A percentile compares a stretch with the other conserved stretches of the same genome.
Evolutionary conservation across 148 eudicot species (phyloP).

Genomic region (Vaccinium macrocarpon): DNA sequence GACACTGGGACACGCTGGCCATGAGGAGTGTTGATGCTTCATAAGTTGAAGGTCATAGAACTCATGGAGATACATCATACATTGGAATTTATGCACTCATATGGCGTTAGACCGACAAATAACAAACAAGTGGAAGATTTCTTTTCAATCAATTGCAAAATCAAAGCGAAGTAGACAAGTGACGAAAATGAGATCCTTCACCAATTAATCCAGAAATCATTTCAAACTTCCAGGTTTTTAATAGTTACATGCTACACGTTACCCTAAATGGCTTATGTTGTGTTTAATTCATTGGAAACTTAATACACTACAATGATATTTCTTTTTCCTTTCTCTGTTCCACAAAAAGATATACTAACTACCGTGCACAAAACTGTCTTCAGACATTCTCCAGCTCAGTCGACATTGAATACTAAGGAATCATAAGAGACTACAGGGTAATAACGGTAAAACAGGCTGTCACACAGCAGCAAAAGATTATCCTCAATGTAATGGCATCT

Average conservation of each 20-base stretch:
- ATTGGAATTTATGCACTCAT: not conserved
- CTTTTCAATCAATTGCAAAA: too few relatives aligned
- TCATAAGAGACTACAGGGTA: not conserved
- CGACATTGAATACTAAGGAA: not conserved
- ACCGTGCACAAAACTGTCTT: not conserved
- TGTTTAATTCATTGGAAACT: not conserved
- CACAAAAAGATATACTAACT: too few relatives aligned
- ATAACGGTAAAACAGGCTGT: not conserved
- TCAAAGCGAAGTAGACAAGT: too few relatives aligned
- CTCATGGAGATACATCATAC: not conserved
- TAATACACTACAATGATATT: not conserved
- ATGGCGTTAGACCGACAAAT: not conserved
- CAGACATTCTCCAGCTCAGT: not conserved
- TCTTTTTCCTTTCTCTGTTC: not conserved
- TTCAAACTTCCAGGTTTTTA: not conserved
- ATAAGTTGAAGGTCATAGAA: not conserved
- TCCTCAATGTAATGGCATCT: not conserved
- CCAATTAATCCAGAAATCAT: not conserved
- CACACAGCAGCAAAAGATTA: not conserved
- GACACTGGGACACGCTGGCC: too few relatives aligned
- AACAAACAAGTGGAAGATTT: not conserved
- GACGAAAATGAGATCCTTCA: not conserved
- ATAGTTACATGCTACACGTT: not conserved
- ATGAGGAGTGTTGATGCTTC: too few relatives aligned
- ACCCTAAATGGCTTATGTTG: not conserved